These are phyloP conservation scores for Penicillium egyptiacum DNA, from an alignment of 495 filamentous ascomycete species.

Conservation along the genomic window DNA sequence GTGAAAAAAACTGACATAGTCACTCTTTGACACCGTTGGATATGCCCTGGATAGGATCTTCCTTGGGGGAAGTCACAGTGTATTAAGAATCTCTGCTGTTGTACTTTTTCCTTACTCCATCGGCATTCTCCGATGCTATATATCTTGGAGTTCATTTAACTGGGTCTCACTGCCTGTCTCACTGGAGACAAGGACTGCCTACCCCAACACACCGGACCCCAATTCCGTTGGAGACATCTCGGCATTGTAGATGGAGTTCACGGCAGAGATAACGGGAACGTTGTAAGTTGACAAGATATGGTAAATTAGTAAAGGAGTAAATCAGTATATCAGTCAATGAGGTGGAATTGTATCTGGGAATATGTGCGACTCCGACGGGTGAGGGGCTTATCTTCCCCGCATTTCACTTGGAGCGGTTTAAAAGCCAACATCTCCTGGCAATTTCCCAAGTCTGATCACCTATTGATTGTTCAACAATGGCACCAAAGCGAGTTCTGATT, in stretches of 20 bases:
- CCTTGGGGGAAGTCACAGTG: background rate
- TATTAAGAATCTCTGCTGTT: slow-evolving; percentile 5
- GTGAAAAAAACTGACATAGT: slow-evolving; percentile 39
- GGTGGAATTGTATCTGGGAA: background rate
- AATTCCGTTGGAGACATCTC: slow-evolving; percentile 7
- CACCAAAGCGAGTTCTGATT: slow-evolving; percentile 54
- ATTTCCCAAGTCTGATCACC: background rate
- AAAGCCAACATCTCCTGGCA: background rate
- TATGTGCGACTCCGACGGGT: slow-evolving; percentile 14
- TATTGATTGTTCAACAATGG: slow-evolving; percentile 18
- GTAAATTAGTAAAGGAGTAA: too few species aligned
- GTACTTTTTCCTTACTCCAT: slow-evolving; percentile 4
- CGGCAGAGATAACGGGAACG: background rate
- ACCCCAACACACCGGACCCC: slow-evolving; percentile 24
- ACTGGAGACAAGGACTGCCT: slow-evolving; percentile 3
- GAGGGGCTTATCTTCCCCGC: slow-evolving; percentile 23
- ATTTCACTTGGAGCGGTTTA: slow-evolving; percentile 9
- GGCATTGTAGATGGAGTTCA: background rate
- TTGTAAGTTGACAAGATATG: background rate
- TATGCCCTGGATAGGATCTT: background rate
- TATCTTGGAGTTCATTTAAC: slow-evolving; percentile 10
- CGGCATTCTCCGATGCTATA: slow-evolving; percentile 8
- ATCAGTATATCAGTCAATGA: background rate
- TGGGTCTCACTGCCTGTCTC: background rate
- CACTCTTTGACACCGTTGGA: background rate